These are phyloP conservation scores for Neurospora sp. DNA, from an alignment of 495 filamentous ascomycete species.

Conservation along the genomic window DNA sequence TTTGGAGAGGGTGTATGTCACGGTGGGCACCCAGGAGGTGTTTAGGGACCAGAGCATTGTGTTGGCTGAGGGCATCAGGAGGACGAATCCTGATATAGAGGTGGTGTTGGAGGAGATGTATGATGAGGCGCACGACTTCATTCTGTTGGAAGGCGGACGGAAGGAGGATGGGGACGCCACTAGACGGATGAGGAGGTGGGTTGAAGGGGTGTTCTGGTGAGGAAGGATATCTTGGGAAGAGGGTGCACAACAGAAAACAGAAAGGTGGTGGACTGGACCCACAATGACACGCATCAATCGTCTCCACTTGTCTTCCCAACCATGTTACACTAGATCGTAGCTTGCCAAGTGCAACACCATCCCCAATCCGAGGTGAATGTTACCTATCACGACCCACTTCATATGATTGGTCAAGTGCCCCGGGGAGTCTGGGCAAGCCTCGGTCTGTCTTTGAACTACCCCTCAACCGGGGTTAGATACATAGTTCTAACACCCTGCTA, in stretches of 20 bases:
- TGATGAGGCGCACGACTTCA: slow-evolving; percentile 18
- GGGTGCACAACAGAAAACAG: not conserved
- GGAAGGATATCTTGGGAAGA: not conserved
- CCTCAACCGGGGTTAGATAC: not conserved
- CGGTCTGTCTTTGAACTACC: not conserved
- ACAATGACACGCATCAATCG: too few species aligned
- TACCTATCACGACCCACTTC: not conserved
- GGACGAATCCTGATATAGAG: slow-evolving; percentile 1
- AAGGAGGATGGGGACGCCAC: slow-evolving; percentile 11
- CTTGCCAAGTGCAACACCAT: too few species aligned
- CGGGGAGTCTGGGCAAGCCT: not conserved
- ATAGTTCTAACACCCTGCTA: not conserved
- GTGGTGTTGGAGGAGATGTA: slow-evolving; percentile 7
- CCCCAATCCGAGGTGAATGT: not conserved
- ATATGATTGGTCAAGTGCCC: not conserved
- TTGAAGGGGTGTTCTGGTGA: slow-evolving; percentile 4
- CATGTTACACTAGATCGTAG: too few species aligned
- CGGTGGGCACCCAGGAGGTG: slow-evolving; percentile 16
- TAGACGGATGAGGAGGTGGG: slow-evolving; percentile 15
- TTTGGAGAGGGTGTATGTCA: slow-evolving; percentile 11
- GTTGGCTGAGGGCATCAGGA: slow-evolving; percentile 6
- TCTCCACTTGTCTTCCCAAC: too few species aligned
- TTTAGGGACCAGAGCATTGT: slow-evolving; percentile 11
- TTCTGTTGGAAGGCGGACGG: slow-evolving; percentile 11
- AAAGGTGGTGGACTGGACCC: too few species aligned